Base-by-base conservation (phyloP, 208 protist genomes). In the Herpetomonas muscarum region DNA sequence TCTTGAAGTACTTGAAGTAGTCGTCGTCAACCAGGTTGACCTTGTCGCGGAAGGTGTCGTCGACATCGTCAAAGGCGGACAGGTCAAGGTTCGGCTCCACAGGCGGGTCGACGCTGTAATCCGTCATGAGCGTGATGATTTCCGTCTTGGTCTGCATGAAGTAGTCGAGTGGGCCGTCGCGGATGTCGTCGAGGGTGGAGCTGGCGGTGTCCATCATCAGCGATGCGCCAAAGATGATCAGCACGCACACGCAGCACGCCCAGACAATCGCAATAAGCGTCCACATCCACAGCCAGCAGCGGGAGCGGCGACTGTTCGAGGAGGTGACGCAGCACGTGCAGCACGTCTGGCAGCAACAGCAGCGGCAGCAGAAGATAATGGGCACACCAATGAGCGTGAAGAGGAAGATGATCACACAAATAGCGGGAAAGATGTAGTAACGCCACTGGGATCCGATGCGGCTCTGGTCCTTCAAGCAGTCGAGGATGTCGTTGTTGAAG, bases 271-370 rank as follows among this genome's bases (percentile, higher is more conserved):
- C 46, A 28, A 80, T 68, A 41, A 78, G 48, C 24, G 81, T 76
- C 76, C 68, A 86, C 73, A 92, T 85, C 81, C 79, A 90, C 47
- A 87, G 64, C 50, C 54, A 76, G 60, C 72, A 85, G 32, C 70
- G 74, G 17, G 64, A 48, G 21, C 67, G 46, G 29, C 52, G 50
- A 26, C 50, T 49, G 31, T 87, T 53, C 46, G 26, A 48, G 42
- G 50, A 46, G 13, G 71, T 63, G 49, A 5, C 45, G 50, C 51
- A 70, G 61, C 49, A 70, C 19, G 19, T 48, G 19, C 54, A 55
- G 50, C 70, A 68, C 24, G 47, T 46, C 31, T 55, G 56, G 52
- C 62, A 64, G 24, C 72, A 55, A 53, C 72, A 83, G 71, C 70
- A 83, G 28, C 67, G 50, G 69, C 53, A 76, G 66, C 67, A 81